Evolutionary conservation across 2,329 filamentous ascomycete genomes (phyloP).

Genomic region (Colletotrichum orbiculare): DNA sequence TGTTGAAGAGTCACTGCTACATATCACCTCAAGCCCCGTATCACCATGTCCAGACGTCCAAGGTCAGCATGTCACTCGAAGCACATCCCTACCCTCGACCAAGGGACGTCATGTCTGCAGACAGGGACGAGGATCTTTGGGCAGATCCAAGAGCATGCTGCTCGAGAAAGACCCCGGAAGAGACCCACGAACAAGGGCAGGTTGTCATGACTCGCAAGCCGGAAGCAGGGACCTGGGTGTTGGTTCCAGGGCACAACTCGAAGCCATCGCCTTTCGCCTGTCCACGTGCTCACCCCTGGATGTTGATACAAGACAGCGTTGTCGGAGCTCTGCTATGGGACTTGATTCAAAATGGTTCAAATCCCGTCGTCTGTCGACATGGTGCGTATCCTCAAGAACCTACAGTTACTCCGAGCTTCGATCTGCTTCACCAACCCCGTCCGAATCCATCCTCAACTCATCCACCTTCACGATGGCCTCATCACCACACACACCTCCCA

Average conservation of each 20-base stretch:
- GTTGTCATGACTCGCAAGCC: neutral
- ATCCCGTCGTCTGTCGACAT: neutral
- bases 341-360: neutral
- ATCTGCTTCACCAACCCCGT: too few relatives aligned
- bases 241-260: neutral
- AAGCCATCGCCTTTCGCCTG: slow-evolving; percentile 19
- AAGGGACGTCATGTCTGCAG: neutral
- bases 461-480: neutral
- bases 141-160: neutral
- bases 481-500: neutral
- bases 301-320: neutral
- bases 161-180: neutral
- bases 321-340: neutral
- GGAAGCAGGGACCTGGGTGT: neutral
- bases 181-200: neutral
- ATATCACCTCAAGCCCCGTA: too few relatives aligned
- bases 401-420: neutral
- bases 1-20: neutral
- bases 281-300: slow-evolving; percentile 10
- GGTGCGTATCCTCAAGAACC: neutral
- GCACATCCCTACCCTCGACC: neutral
- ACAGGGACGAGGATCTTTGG: neutral
- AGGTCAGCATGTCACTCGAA: neutral
- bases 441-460: too few relatives aligned
- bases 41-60: neutral